A percentile compares a stretch with the other conserved stretches of the same genome.
These are phyloP conservation scores for Sporothrix pallida DNA, from an alignment of 2,329 filamentous ascomycete species.

Conservation along the genomic window DNA sequence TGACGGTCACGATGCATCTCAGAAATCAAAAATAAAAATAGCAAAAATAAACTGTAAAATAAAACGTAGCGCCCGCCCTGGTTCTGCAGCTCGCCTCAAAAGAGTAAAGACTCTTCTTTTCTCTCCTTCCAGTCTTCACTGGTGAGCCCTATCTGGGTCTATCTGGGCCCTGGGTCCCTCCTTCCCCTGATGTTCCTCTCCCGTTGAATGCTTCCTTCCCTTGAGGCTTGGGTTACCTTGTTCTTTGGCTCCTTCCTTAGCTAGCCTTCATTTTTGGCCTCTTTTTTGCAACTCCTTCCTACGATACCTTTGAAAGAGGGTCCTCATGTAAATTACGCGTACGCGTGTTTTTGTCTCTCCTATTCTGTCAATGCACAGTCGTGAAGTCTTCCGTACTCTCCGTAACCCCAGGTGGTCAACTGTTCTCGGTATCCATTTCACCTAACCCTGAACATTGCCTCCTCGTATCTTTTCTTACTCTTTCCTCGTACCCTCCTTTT, in stretches of 20 bases:
- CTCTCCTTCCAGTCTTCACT: not conserved
- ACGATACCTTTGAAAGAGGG: not conserved
- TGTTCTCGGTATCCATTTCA: not conserved
- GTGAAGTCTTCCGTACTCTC: not conserved
- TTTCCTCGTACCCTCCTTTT: not conserved
- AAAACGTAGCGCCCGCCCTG: not conserved
- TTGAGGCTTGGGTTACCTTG: too few relatives aligned
- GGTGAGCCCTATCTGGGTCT: not conserved
- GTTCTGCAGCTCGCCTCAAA: not conserved
- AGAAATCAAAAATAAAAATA: not conserved
- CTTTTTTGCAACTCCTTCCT: too few relatives aligned
- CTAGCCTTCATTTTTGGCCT: too few relatives aligned
- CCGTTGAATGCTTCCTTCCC: too few relatives aligned
- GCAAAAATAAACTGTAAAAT: not conserved
- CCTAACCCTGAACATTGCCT: conserved; percentile 18
- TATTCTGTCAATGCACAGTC: not conserved
- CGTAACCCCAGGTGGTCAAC: not conserved
- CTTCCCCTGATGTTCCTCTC: not conserved
- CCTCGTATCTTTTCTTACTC: not conserved
- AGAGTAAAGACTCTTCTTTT: not conserved
- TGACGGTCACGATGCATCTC: not conserved
- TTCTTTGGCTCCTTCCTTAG: too few relatives aligned
- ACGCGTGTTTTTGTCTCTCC: conserved; percentile 13
- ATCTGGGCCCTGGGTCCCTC: too few relatives aligned
- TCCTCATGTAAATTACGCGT: conserved; percentile 17